Conservation (phyloP, 2,329 filamentous ascomycete species). For the Trichophyton mentagrophytes region DNA sequence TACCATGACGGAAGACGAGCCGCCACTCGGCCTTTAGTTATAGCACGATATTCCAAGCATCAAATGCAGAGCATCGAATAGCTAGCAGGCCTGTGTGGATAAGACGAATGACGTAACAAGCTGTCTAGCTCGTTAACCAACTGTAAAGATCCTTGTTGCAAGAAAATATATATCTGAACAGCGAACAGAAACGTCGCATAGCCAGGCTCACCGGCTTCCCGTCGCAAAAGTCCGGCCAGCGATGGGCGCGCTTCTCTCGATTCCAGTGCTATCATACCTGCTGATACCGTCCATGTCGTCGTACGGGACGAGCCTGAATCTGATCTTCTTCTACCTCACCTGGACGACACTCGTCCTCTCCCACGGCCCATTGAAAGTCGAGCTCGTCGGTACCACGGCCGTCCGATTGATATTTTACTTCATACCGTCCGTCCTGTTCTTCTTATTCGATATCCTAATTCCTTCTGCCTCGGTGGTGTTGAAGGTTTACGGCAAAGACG, state of each 20-base stretch:
- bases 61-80: no score
- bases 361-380: constrained; percentile 61
- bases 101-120: constrained; percentile 1
- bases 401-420: constrained; percentile 60
- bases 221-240: constrained; percentile 14
- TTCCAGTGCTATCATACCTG: constrained; percentile 59
- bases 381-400: constrained; percentile 56
- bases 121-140: not conserved
- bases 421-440: constrained; percentile 57
- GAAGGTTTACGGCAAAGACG: constrained; percentile 51
- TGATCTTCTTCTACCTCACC: constrained; percentile 81
- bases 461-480: constrained; percentile 56
- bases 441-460: constrained; percentile 57
- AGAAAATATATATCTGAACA: not conserved
- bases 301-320: constrained; percentile 66
- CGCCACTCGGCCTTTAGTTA: constrained; percentile 4
- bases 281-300: constrained; percentile 50
- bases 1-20: constrained; percentile 11
- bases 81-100: not conserved
- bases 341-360: constrained; percentile 75
- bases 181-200: not conserved
- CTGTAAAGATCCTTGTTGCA: not conserved
- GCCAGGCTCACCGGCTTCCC: not conserved
- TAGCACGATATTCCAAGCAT: not conserved
- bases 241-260: constrained; percentile 56